Conservation (phyloP, 345 rosid genomes). For the Boechera stricta region DNA sequence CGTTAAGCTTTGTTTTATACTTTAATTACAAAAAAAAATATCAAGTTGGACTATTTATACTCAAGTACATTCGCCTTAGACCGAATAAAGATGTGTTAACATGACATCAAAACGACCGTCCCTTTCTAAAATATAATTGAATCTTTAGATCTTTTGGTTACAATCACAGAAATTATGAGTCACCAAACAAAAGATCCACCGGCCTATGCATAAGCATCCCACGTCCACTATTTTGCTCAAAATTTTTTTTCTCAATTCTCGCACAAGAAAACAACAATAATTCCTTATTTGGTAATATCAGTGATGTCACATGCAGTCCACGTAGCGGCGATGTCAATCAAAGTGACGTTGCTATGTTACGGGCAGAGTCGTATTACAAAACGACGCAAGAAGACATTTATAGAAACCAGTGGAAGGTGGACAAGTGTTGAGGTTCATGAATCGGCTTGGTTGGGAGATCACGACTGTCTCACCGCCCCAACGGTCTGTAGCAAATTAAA, state of each 20-base stretch:
- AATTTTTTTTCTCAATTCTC: background rate
- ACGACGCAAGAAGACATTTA: constrained; percentile 26
- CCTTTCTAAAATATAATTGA: constrained; percentile 29
- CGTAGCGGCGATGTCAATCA: constrained; percentile 24
- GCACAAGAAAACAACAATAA: background rate
- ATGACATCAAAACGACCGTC: constrained; percentile 33
- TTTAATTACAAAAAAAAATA: background rate
- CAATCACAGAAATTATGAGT: constrained; percentile 16
- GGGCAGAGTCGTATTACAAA: background rate
- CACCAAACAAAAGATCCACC: constrained; percentile 35
- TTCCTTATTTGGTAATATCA: constrained; percentile 1
- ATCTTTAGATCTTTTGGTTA: constrained; percentile 2
- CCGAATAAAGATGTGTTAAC: constrained; percentile 6
- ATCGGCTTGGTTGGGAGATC: constrained; percentile 38
- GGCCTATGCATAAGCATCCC: constrained; percentile 43
- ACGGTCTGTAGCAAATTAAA: constrained; percentile 25
- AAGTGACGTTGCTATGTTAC: constrained; percentile 31
- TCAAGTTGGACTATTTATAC: constrained; percentile 9
- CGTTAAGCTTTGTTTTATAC: constrained; percentile 14
- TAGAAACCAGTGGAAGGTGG: background rate
- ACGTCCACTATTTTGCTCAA: constrained; percentile 24
- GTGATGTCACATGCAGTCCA: constrained; percentile 20
- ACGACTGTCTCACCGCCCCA: constrained; percentile 45
- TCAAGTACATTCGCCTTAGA: background rate
- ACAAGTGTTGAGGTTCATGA: constrained; percentile 39